Conservation (phyloP, 306 rosid species). For the Fragaria vesca region DNA sequence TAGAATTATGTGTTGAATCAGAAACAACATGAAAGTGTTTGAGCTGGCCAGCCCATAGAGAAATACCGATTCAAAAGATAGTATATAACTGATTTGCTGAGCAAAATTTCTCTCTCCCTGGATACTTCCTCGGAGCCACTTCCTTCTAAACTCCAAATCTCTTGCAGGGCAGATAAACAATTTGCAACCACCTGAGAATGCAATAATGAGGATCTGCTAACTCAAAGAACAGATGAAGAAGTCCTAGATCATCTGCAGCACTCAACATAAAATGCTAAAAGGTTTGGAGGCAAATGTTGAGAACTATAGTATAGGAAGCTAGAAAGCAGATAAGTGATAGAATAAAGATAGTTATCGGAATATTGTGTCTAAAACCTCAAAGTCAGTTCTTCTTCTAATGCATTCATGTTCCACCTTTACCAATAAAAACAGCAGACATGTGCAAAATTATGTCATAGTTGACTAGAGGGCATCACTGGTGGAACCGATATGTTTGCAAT, state of each 20-base stretch:
- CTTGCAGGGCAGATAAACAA: slow-evolving; percentile 92
- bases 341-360: background rate
- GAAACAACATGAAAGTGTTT: slow-evolving; percentile 1
- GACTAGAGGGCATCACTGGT: background rate
- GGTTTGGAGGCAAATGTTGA: background rate
- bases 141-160: slow-evolving; percentile 91
- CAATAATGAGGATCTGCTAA: slow-evolving; percentile 12
- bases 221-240: background rate
- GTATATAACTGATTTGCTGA: slow-evolving; percentile 84
- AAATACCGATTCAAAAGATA: slow-evolving; percentile 73
- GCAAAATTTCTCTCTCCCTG: slow-evolving; percentile 88
- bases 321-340: background rate
- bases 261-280: slow-evolving; percentile 2
- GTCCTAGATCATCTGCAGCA: background rate
- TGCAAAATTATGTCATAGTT: background rate
- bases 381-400: background rate
- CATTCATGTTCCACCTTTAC: background rate
- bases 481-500: background rate
- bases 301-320: background rate
- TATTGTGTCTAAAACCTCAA: background rate
- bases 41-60: background rate
- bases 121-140: slow-evolving; percentile 82
- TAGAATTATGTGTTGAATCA: background rate
- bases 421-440: background rate
- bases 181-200: slow-evolving; percentile 84